A percentile compares a stretch with the other conserved stretches of the same genome.
These are phyloP conservation scores for Boeremia exigua DNA, from an alignment of 2,329 filamentous ascomycete genomes.

Conservation along the genomic window DNA sequence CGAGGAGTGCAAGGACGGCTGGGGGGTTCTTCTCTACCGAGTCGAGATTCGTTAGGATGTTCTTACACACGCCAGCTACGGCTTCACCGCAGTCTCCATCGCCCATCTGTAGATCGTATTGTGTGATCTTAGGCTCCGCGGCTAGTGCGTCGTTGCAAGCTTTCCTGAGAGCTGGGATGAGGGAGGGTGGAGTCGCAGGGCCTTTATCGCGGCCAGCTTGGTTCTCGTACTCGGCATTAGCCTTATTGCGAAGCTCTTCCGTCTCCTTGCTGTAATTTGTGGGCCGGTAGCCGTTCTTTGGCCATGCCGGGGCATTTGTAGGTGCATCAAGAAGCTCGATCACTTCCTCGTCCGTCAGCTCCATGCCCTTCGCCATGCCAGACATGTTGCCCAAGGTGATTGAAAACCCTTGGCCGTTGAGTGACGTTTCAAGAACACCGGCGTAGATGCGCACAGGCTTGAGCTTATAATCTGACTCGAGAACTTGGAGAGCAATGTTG, in stretches of 20 bases:
- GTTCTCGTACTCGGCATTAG: conserved; percentile 34
- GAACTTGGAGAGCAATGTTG: conserved; percentile 49
- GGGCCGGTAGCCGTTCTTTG: conserved; percentile 54
- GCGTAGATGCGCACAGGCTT: conserved; percentile 56
- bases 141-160: conserved; percentile 58
- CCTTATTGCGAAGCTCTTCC: conserved; percentile 33
- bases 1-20: conserved; percentile 62
- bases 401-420: conserved; percentile 64
- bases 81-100: conserved; percentile 85
- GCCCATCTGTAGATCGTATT: conserved; percentile 80
- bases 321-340: conserved; percentile 57
- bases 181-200: conserved; percentile 48
- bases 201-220: conserved; percentile 29
- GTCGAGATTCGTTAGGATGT: conserved; percentile 54
- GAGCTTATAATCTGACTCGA: conserved; percentile 57
- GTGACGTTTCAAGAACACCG: conserved; percentile 59
- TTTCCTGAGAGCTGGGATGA: conserved; percentile 50
- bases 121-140: conserved; percentile 69
- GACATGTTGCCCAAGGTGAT: conserved; percentile 62
- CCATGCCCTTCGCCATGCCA: conserved; percentile 52
- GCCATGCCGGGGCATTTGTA: conserved; percentile 60
- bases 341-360: conserved; percentile 49
- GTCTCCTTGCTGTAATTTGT: conserved; percentile 34
- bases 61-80: conserved; percentile 69
- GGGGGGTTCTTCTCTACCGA: conserved; percentile 61